Evolutionary conservation across 2,329 filamentous ascomycete genomes (phyloP).

Genomic region (Chaetoscypha palmicola): DNA sequence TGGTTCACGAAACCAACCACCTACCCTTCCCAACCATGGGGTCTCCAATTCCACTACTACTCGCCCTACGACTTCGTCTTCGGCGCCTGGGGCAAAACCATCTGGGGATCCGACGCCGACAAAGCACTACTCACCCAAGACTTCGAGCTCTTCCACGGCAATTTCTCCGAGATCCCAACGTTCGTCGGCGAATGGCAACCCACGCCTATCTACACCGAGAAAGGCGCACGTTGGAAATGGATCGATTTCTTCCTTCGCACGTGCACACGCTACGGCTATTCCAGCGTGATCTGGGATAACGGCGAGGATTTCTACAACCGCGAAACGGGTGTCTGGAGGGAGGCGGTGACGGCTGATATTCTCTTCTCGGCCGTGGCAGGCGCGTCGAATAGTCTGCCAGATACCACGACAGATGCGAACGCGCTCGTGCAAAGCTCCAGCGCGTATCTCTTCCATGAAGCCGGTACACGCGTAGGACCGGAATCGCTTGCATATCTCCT

Average conservation of each 20-base stretch:
- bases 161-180: constrained; percentile 48
- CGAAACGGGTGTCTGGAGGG: constrained; percentile 41
- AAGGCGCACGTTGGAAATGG: constrained; percentile 51
- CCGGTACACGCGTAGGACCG: constrained; percentile 37
- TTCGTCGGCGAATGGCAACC: constrained; percentile 53
- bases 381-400: constrained; percentile 42
- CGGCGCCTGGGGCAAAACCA: constrained; percentile 50
- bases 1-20: constrained; percentile 45
- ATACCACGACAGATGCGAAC: constrained; percentile 42
- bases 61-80: constrained; percentile 45
- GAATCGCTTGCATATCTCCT: constrained; percentile 43
- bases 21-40: constrained; percentile 48
- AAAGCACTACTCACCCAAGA: constrained; percentile 43
- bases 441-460: constrained; percentile 49
- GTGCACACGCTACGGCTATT: constrained; percentile 42
- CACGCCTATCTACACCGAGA: constrained; percentile 43
- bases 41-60: constrained; percentile 57
- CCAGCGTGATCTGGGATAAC: constrained; percentile 53
- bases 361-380: constrained; percentile 39
- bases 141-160: constrained; percentile 43
- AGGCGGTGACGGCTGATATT: constrained; percentile 42
- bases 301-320: constrained; percentile 49
- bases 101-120: constrained; percentile 50
- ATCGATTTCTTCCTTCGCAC: constrained; percentile 46
- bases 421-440: constrained; percentile 41